A percentile compares a stretch with the other conserved stretches of the same genome.
phyloP scores from a whole-genome alignment of 345 rosid genomes.

The Melaleuca alternifolia region DNA sequence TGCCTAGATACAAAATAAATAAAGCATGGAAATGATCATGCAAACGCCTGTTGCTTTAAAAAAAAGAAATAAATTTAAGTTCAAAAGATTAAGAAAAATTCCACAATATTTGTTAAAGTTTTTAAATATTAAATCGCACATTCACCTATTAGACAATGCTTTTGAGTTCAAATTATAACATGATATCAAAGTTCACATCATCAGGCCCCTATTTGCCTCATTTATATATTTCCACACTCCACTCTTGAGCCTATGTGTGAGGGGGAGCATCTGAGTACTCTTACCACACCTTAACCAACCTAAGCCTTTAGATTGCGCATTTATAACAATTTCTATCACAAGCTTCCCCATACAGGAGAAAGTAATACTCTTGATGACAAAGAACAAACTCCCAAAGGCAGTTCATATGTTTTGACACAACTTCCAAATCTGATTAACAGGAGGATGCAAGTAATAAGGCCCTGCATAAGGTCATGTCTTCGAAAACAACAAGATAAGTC shows the following conservation, averaged over 20 bases:
- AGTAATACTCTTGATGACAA: not conserved
- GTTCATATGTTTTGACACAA: not conserved
- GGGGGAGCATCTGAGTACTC: not conserved
- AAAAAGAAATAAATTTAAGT: not conserved
- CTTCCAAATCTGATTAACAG: not conserved
- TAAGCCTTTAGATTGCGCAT: not conserved
- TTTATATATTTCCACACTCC: not conserved
- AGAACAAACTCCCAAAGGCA: not conserved
- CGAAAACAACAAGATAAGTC: not conserved
- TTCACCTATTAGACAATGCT: too few species aligned
- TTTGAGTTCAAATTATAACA: not conserved
- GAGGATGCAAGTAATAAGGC: not conserved
- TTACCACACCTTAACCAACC: not conserved
- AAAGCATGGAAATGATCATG: not conserved
- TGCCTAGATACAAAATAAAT: not conserved
- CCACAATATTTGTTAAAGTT: not conserved
- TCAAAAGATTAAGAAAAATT: not conserved
- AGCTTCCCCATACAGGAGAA: not conserved
- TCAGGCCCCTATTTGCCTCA: not conserved
- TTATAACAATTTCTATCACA: not conserved
- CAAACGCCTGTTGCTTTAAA: not conserved
- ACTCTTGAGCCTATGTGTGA: not conserved
- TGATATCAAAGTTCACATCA: not conserved
- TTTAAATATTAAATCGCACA: not conserved
- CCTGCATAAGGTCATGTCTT: not conserved